Percentiles rank a stretch among this genome's conserved stretches.
phyloP scores from a whole-genome alignment of 83 land plant species.

The Larix sibirica region DNA sequence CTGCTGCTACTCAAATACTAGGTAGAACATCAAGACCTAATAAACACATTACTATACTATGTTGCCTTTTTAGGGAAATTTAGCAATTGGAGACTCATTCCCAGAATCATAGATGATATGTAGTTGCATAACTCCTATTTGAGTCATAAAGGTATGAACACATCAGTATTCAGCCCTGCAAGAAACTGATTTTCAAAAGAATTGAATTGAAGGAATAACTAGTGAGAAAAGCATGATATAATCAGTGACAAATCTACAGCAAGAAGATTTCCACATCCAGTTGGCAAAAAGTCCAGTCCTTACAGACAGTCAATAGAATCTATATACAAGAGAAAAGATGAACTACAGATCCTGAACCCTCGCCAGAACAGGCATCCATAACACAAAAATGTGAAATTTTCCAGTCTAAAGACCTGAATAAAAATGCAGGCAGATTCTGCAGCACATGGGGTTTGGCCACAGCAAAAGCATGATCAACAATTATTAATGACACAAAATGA shows the following conservation, averaged over 20 bases:
- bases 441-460: conserved; percentile 14
- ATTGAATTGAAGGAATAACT: no score
- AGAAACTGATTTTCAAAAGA: not conserved
- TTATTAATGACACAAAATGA: conserved; percentile 21
- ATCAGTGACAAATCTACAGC: not conserved
- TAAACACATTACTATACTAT: no score
- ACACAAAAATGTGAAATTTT: conserved; percentile 11
- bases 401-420: conserved; percentile 13
- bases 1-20: not conserved
- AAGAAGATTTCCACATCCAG: conserved; percentile 2
- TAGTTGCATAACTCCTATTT: not conserved
- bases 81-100: not conserved
- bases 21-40: not conserved
- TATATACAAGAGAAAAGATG: conserved; percentile 14
- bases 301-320: not conserved
- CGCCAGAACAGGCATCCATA: conserved; percentile 18
- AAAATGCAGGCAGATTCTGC: conserved; percentile 19
- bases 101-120: not conserved
- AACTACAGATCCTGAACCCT: conserved; percentile 14
- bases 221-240: not conserved
- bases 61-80: not conserved
- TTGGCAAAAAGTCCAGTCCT: conserved; percentile 3
- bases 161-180: not conserved
- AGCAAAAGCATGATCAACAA: conserved; percentile 16
- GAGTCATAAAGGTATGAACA: not conserved